Conservation (phyloP, 768 basidiomycete species). For the Trametes elegans region DNA sequence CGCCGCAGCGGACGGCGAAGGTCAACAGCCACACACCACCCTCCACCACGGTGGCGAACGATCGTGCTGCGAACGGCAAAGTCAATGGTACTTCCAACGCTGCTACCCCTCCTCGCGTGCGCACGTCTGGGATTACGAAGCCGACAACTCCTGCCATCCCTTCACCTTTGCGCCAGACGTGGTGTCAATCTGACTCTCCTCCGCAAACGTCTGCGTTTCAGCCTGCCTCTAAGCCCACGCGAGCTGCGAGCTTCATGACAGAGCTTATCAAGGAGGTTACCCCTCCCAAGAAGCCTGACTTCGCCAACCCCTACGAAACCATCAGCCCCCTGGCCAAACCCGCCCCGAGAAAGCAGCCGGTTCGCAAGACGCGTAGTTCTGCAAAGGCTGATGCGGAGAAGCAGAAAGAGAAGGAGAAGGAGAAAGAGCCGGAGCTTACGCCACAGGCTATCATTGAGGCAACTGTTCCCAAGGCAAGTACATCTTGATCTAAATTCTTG, state of each 20-base stretch:
- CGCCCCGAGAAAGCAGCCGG: conserved; percentile 36
- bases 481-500: background rate
- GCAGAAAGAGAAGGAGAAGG: conserved; percentile 30
- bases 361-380: conserved; percentile 42
- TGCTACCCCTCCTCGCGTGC: conserved; percentile 22
- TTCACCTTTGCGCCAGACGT: conserved; percentile 74
- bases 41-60: conserved; percentile 25
- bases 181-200: conserved; percentile 47
- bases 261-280: conserved; percentile 71
- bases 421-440: conserved; percentile 33
- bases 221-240: conserved; percentile 48
- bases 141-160: conserved; percentile 63
- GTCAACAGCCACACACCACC: conserved; percentile 8
- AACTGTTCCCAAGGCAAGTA: conserved; percentile 66
- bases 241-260: conserved; percentile 67
- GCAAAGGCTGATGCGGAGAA: conserved; percentile 35
- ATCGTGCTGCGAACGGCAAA: conserved; percentile 8
- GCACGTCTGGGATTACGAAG: conserved; percentile 36
- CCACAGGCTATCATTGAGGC: conserved; percentile 76
- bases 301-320: conserved; percentile 77
- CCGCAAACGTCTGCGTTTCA: conserved; percentile 41
- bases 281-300: conserved; percentile 57
- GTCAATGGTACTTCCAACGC: conserved; percentile 14
- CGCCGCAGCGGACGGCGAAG: conserved; percentile 32
- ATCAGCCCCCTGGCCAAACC: conserved; percentile 63